Percentiles rank a stretch among this genome's conserved stretches.
Evolutionary conservation across 225 moss, liverwort and hornwort genomes (phyloP).

Genomic region (Lunularia cruciata): DNA sequence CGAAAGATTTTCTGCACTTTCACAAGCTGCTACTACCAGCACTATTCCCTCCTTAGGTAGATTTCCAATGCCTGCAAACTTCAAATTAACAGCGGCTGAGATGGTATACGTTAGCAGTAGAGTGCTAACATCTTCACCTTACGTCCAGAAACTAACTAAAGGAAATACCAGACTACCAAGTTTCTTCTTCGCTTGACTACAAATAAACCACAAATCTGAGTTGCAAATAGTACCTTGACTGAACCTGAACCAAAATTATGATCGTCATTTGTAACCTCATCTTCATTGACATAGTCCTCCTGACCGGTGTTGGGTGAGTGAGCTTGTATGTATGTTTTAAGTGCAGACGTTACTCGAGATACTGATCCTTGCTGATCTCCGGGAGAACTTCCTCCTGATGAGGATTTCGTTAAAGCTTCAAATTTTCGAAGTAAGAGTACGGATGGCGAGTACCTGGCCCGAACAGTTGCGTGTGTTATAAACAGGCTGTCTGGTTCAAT

Average conservation of each 20-base stretch:
- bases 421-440: conserved; percentile 74
- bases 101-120: neutral
- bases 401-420: conserved; percentile 79
- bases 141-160: neutral
- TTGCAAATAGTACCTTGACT: conserved; percentile 28
- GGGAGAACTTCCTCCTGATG: conserved; percentile 62
- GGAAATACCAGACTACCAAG: neutral
- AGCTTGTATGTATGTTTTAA: conserved; percentile 73
- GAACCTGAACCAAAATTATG: conserved; percentile 5
- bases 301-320: conserved; percentile 51
- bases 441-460: conserved; percentile 85
- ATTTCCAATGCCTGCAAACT: conserved; percentile 60
- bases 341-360: conserved; percentile 66
- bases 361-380: conserved; percentile 60
- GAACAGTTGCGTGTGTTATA: conserved; percentile 4
- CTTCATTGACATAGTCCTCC: conserved; percentile 38
- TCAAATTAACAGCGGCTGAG: conserved; percentile 32
- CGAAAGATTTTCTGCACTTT: conserved; percentile 71
- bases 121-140: neutral
- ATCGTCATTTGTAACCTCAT: conserved; percentile 24
- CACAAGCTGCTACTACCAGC: conserved; percentile 67
- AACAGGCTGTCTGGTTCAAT: neutral
- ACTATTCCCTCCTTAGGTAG: conserved; percentile 64
- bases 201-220: neutral
- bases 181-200: neutral